Base-by-base conservation (phyloP, 164 flowering plant genomes). In the Nymphaea colorata region DNA sequence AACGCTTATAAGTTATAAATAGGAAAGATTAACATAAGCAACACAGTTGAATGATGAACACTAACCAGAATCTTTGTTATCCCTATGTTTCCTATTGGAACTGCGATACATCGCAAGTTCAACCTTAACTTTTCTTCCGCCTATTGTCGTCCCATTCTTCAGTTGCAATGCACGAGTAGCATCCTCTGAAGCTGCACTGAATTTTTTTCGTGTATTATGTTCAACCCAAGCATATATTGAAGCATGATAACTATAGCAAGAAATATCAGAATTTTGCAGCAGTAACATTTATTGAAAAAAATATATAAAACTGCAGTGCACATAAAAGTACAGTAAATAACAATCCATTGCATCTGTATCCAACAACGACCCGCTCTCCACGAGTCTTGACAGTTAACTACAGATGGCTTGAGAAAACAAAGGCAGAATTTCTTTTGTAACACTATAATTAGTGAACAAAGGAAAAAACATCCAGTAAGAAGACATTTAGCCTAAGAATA, bases 41-140 rank as follows among this genome's bases (percentile, higher is more conserved):
- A 25, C 36, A n/a, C 36, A 25, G 36, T 25, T 25, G 36, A 25
- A 25, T 25, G 36, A 25, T 25, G 36, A 25, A 25, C 36, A 25
- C 36, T 25, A 25, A 25, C 36, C 36, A 25, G 36, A 25, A 25
- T 25, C 36, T 25, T 4, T 47, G 55, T 47, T 7, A 7, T 47
- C 55, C 11, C 7, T 2, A 47, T 47, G 55, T 47, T 25, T 25
- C 36, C 36, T 25, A 25, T 25, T 25, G 36, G 36, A 25, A 25
- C 36, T 25, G 36, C 55, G 90, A 74, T 85, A 93, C 78, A 72
- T 73, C 14, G 98, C 98, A 77, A 80, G 88, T 74, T 86, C 91
- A 44, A 87, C 97, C 42, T 70, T 79, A 80, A 94, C 78, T 77
- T 84, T 91, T 59, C 96, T 84, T 43, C 97, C 91, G 68, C 87